phyloP scores from a whole-genome alignment of 208 protist species.

The Acanthamoeba lenticulata region DNA sequence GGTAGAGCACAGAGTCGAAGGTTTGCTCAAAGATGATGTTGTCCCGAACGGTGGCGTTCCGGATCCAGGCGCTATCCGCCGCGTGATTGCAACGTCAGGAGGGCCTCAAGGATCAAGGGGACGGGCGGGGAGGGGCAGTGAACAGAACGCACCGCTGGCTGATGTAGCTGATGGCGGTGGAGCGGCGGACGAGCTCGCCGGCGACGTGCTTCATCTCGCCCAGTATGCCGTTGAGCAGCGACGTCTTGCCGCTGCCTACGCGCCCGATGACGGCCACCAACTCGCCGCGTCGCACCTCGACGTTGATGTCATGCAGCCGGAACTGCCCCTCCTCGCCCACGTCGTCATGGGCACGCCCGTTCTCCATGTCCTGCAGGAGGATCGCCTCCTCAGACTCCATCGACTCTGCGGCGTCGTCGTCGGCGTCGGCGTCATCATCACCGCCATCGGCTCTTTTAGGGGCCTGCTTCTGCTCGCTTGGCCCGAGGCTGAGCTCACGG shows the following conservation, averaged over 20 bases:
- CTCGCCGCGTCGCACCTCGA: background rate
- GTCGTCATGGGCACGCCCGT: background rate
- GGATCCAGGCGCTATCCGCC: slow-evolving; percentile 89
- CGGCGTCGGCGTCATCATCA: too few relatives aligned
- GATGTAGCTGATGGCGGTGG: background rate
- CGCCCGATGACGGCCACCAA: slow-evolving; percentile 74
- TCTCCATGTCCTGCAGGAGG: background rate
- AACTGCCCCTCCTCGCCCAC: background rate
- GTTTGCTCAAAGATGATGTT: slow-evolving; percentile 92
- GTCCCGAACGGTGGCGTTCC: slow-evolving; percentile 91
- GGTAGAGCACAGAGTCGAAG: slow-evolving; percentile 84
- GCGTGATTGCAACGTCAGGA: too few relatives aligned
- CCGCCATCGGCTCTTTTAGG: too few relatives aligned
- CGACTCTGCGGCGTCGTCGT: too few relatives aligned
- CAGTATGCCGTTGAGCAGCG: slow-evolving; percentile 55
- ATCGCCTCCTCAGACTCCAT: too few relatives aligned
- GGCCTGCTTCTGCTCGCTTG: too few relatives aligned
- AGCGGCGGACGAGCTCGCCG: background rate
- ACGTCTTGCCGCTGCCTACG: slow-evolving; percentile 75
- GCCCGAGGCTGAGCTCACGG: too few relatives aligned
- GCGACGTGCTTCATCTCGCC: slow-evolving; percentile 64
- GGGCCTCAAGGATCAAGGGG: background rate
- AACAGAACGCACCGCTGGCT: background rate
- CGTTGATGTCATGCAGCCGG: background rate
- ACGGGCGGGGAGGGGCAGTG: background rate